Base-by-base conservation (phyloP, 805 yeast species). In the Zygosaccharomyces pseudorouxii region DNA sequence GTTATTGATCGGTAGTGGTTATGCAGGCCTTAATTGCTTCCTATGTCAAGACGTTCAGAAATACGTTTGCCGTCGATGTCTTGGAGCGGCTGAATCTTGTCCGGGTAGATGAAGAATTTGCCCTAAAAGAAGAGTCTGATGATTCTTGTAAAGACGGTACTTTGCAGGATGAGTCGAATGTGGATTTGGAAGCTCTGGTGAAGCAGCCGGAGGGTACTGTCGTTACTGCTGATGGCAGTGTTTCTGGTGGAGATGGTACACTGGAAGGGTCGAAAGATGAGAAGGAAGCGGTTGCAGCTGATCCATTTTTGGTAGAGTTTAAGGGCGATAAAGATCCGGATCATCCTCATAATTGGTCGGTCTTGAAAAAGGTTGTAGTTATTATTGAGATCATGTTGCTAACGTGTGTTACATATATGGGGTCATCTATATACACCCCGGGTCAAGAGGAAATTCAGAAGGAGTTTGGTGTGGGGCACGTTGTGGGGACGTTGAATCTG, bases 331-430 rank as follows among this genome's bases (percentile, higher is more conserved):
- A 73, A 45, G 85, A 80, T 56, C 77, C 80, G 1, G 80, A 76
- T 49, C 65, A 77, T 54, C 87, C 88, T 0, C 57, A 65, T 18
- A 79, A 79, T 57, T 82, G 87, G 87, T 69, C 81, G 0, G 23
- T 58, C 0, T 41, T 50, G 29, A 68, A 71, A 44, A 78, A 76
- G 56, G 30, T 61, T 2, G 42, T 75, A 25, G 67, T 76, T 35
- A 59, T 73, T 4, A 6, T 60, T 1, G 69, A 72, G 52, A 67
- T 78, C 10, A 67, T 76, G 52, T 51, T 78, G n/a, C 61, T 78
- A 42, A 74, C 83, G 3, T 64, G 73, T 9, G 65, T 80, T 3
- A 76, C 78, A 0, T 80, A 81, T 49, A 75, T 78, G 71, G 81
- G 80, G 12, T 73, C 84, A 1, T 77, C 84, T 3, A 69, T 79